These are phyloP conservation scores for Nothophaeocryptopus gaeumannii DNA, from an alignment of 2,329 filamentous ascomycete species.

Conservation along the genomic window DNA sequence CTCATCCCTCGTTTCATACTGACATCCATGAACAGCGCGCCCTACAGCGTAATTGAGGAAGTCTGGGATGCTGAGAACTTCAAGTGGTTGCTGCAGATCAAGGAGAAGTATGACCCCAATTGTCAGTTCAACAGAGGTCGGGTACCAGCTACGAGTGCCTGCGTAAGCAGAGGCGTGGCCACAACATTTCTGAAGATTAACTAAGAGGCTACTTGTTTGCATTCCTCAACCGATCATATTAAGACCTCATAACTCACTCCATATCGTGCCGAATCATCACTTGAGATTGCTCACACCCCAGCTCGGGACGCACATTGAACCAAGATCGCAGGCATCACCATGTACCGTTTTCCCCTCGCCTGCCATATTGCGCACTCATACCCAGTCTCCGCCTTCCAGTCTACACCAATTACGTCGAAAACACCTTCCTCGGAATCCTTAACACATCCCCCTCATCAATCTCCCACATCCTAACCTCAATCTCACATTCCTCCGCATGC, in stretches of 20 bases:
- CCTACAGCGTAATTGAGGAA: neutral
- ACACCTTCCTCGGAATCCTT: neutral
- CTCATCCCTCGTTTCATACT: neutral
- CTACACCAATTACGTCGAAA: no score
- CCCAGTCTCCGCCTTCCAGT: no score
- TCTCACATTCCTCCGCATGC: neutral
- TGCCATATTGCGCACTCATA: no score
- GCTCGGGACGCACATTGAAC: no score
- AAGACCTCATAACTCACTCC: no score
- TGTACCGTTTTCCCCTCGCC: no score
- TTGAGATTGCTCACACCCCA: no score
- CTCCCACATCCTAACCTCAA: constrained; percentile 4
- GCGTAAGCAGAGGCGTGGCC: neutral
- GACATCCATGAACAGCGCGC: neutral
- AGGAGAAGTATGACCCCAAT: neutral
- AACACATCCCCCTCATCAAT: constrained; percentile 1
- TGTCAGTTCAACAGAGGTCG: neutral
- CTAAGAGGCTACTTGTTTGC: no score
- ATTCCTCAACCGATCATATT: no score
- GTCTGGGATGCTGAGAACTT: constrained; percentile 2
- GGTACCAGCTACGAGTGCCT: neutral
- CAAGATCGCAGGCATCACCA: no score
- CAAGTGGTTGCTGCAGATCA: neutral
- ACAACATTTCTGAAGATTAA: neutral
- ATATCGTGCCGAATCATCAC: no score